phyloP scores from a whole-genome alignment of 495 filamentous ascomycete genomes.

The Annulohypoxylon stygium region DNA sequence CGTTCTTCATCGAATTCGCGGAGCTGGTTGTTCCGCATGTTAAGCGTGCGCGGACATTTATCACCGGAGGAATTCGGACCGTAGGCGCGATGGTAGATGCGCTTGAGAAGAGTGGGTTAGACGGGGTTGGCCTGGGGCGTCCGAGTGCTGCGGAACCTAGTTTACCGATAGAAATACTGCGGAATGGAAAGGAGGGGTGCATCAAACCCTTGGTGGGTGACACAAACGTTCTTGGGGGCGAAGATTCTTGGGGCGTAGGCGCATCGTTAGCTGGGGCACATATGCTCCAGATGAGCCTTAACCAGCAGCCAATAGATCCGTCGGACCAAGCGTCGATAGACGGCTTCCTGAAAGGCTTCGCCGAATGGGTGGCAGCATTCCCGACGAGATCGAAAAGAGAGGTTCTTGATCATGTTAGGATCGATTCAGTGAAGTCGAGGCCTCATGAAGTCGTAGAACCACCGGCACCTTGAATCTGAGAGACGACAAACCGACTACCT shows the following conservation, averaged over 20 bases:
- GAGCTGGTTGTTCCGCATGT: constrained; percentile 69
- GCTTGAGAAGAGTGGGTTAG: constrained; percentile 64
- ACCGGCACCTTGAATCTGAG: constrained; percentile 3
- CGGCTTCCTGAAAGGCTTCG: constrained; percentile 36
- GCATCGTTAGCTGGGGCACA: constrained; percentile 43
- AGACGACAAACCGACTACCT: not conserved
- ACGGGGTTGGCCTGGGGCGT: constrained; percentile 69
- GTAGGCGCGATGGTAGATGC: constrained; percentile 73
- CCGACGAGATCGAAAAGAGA: constrained; percentile 34
- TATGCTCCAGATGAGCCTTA: constrained; percentile 65
- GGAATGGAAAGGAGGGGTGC: constrained; percentile 59
- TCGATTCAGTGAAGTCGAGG: constrained; percentile 25
- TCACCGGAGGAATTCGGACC: constrained; percentile 74
- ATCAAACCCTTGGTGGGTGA: constrained; percentile 53
- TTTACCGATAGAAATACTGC: constrained; percentile 63
- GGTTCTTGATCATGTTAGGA: constrained; percentile 36
- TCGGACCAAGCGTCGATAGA: constrained; percentile 26
- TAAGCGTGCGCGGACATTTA: constrained; percentile 66
- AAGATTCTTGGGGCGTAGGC: constrained; percentile 31
- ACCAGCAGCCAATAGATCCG: constrained; percentile 65
- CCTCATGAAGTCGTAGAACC: constrained; percentile 18
- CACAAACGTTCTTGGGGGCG: constrained; percentile 29
- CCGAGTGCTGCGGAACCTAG: constrained; percentile 66
- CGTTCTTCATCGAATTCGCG: constrained; percentile 77
- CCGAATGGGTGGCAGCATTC: constrained; percentile 29